These are phyloP conservation scores for Cutaneotrichosporon arboriforme DNA, from an alignment of 1,284 basidiomycete species.

Conservation along the genomic window DNA sequence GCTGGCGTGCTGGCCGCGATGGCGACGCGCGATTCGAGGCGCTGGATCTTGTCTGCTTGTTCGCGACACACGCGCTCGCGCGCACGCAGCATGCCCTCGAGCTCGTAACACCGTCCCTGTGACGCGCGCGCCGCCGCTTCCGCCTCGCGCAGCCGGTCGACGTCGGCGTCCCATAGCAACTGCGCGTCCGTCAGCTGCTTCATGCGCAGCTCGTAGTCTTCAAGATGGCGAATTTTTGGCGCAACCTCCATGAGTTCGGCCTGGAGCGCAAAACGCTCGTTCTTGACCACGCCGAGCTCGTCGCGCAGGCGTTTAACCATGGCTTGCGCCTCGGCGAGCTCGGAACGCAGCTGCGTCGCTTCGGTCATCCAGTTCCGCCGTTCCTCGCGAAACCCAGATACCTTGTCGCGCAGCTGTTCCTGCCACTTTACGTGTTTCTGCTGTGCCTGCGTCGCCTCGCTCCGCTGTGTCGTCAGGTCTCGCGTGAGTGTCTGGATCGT, in stretches of 20 bases:
- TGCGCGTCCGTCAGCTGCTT: constrained; percentile 39
- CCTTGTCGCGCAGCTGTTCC: constrained; percentile 37
- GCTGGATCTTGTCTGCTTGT: constrained; percentile 17
- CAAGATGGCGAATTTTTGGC: constrained; percentile 39
- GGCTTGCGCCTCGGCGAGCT: constrained; percentile 28
- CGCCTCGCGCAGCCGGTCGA: constrained; percentile 27
- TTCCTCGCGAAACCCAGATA: constrained; percentile 37
- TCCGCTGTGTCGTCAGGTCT: constrained; percentile 32
- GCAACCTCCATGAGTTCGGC: constrained; percentile 33
- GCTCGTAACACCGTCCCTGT: constrained; percentile 23
- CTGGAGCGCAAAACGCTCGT: constrained; percentile 42
- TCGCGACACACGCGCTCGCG: constrained; percentile 23
- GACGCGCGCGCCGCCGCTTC: constrained; percentile 16
- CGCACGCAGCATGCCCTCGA: constrained; percentile 22
- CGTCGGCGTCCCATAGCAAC: constrained; percentile 36
- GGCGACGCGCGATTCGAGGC: constrained; percentile 8
- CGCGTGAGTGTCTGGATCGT: constrained; percentile 32
- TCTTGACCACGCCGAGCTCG: constrained; percentile 40
- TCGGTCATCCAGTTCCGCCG: constrained; percentile 37
- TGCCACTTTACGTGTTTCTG: constrained; percentile 44
- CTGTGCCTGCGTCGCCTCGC: constrained; percentile 36
- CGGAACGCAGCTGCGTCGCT: constrained; percentile 27
- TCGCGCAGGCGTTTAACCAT: constrained; percentile 29
- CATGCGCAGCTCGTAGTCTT: constrained; percentile 40
- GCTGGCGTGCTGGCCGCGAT: not conserved